A percentile compares a stretch with the other conserved stretches of the same genome.
phyloP scores from a whole-genome alignment of 257 asterid genomes.

The Linaria vulgaris region DNA sequence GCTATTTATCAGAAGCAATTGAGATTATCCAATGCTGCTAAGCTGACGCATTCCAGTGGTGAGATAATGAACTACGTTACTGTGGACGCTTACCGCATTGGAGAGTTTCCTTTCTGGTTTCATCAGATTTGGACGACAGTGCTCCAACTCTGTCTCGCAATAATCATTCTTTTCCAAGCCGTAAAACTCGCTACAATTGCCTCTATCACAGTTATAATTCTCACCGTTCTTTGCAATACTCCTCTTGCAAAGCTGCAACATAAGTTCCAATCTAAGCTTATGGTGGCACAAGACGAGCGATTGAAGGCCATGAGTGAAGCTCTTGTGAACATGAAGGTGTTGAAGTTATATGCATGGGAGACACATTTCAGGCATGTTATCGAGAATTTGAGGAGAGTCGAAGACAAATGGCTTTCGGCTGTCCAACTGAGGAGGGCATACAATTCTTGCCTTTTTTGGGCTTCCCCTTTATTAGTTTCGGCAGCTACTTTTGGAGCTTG shows the following conservation, averaged over 20 bases:
- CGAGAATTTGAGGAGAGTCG: conserved; percentile 50
- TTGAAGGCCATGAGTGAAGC: conserved; percentile 76
- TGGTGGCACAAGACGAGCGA: conserved; percentile 81
- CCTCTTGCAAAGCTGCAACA: conserved; percentile 90
- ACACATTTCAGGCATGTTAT: conserved; percentile 63
- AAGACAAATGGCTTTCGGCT: conserved; percentile 74
- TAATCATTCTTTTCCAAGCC: conserved; percentile 63
- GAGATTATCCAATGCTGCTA: conserved; percentile 71
- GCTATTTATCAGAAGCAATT: conserved; percentile 76
- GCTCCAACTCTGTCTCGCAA: conserved; percentile 72
- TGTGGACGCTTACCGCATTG: conserved; percentile 84
- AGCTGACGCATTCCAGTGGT: conserved; percentile 67
- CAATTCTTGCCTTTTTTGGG: conserved; percentile 86
- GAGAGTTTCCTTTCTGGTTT: conserved; percentile 88
- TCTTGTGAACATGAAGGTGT: conserved; percentile 80
- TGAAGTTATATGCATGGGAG: conserved; percentile 92
- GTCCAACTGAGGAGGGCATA: conserved; percentile 75
- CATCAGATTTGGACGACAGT: conserved; percentile 89
- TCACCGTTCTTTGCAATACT: conserved; percentile 74
- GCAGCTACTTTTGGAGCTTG: conserved; percentile 93
- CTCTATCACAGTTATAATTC: conserved; percentile 58
- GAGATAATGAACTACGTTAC: conserved; percentile 89
- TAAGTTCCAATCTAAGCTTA: conserved; percentile 71
- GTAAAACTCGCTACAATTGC: conserved; percentile 87
- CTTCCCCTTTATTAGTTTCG: conserved; percentile 81